phyloP scores from a whole-genome alignment of 768 basidiomycete species.

The Baorangia bicolor region DNA sequence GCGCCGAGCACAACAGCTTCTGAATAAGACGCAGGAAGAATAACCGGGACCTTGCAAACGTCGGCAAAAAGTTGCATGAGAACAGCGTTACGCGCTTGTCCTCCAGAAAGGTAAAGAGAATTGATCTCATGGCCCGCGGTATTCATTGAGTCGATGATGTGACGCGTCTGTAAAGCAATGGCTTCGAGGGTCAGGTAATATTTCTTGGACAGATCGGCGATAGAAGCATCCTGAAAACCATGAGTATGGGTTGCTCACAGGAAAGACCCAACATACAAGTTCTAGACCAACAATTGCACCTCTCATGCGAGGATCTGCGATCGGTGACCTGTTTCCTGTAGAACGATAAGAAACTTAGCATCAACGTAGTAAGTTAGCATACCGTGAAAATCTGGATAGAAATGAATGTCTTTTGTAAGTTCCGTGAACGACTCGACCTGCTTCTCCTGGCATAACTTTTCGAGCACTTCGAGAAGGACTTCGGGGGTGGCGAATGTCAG shows the following conservation, averaged over 20 bases:
- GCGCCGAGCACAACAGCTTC: constrained; percentile 90
- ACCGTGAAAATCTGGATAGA: constrained; percentile 97
- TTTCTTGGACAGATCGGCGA: constrained; percentile 83
- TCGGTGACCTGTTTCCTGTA: constrained; percentile 91
- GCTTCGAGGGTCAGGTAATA: constrained; percentile 91
- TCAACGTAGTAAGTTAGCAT: constrained; percentile 1
- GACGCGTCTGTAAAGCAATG: constrained; percentile 91
- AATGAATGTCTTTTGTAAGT: constrained; percentile 84
- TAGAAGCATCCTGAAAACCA: constrained; percentile 54
- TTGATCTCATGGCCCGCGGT: constrained; percentile 77
- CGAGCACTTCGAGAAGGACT: constrained; percentile 77
- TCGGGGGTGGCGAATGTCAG: not conserved
- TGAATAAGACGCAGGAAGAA: constrained; percentile 73
- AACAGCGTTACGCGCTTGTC: constrained; percentile 85
- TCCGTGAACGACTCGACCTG: constrained; percentile 68
- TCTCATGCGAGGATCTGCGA: constrained; percentile 94
- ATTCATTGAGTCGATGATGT: constrained; percentile 92
- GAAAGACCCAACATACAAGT: constrained; percentile 46
- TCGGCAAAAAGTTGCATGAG: constrained; percentile 92
- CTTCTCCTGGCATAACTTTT: constrained; percentile 57
- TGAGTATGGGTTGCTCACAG: not conserved
- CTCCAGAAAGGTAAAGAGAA: constrained; percentile 89
- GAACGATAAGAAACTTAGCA: not conserved
- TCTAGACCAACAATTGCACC: constrained; percentile 88
- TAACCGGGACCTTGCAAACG: constrained; percentile 76